These are phyloP conservation scores for Beauveria rudraprayagi DNA, from an alignment of 2,329 filamentous ascomycete species.

Conservation along the genomic window DNA sequence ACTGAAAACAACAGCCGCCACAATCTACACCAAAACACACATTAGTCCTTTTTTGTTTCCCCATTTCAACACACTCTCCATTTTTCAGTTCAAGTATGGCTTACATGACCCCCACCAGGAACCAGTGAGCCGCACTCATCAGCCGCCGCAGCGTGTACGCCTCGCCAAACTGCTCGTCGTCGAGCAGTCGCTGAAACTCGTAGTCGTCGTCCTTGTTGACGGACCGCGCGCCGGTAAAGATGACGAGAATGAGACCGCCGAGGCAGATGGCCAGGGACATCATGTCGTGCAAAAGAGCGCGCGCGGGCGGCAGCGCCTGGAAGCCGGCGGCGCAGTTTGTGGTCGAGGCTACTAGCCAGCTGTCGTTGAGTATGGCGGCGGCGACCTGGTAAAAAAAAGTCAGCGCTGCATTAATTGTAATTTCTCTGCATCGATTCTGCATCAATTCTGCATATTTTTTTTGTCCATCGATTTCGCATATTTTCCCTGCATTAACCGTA, in stretches of 20 bases:
- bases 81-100: constrained; percentile 15
- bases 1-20: constrained; percentile 22
- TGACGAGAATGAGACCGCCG: constrained; percentile 27
- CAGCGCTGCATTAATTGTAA: not conserved
- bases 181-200: constrained; percentile 14
- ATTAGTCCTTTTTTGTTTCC: too few relatives aligned
- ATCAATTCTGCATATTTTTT: not conserved
- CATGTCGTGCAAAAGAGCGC: constrained; percentile 25
- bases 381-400: constrained; percentile 16
- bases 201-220: constrained; percentile 4
- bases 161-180: not conserved
- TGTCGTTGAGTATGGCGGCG: constrained; percentile 29
- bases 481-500: too few relatives aligned
- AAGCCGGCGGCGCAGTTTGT: constrained; percentile 21
- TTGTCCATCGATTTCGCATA: not conserved
- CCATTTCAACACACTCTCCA: too few relatives aligned
- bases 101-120: constrained; percentile 18
- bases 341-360: constrained; percentile 27
- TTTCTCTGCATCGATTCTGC: too few relatives aligned
- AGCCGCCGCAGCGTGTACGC: constrained; percentile 5
- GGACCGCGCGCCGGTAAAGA: constrained; percentile 19
- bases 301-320: constrained; percentile 19
- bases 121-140: constrained; percentile 9
- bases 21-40: constrained; percentile 11
- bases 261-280: constrained; percentile 25